Percentiles rank a stretch among this genome's conserved stretches.
Conservation (phyloP, 2,329 filamentous ascomycete genomes). For the Claviceps sp. region DNA sequence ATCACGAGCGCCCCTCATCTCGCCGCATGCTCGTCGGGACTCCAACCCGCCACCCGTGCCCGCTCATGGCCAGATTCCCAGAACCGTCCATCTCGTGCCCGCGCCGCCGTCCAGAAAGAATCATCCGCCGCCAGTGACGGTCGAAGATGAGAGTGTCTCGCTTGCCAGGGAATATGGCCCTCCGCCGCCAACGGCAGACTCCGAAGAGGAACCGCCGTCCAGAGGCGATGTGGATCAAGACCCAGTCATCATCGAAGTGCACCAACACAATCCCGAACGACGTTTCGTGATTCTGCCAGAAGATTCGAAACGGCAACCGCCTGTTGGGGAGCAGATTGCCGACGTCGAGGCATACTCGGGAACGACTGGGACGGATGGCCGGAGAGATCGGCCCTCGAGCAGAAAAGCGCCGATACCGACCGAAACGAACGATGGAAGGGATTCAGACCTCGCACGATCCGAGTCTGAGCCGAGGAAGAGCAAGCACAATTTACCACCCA, state of each 20-base stretch:
- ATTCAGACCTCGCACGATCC: constrained; percentile 7
- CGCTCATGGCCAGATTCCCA: constrained; percentile 4
- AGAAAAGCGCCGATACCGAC: not conserved
- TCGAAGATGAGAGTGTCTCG: constrained; percentile 55
- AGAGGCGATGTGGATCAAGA: constrained; percentile 56
- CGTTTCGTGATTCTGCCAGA: constrained; percentile 48
- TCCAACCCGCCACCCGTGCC: constrained; percentile 8
- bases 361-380: not conserved
- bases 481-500: constrained; percentile 28
- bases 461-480: constrained; percentile 17
- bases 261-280: constrained; percentile 46
- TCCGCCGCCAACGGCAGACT: constrained; percentile 12
- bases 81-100: constrained; percentile 6
- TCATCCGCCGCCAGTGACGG: constrained; percentile 48
- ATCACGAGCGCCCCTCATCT: constrained; percentile 10
- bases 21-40: constrained; percentile 7
- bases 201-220: constrained; percentile 42
- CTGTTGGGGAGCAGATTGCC: not conserved
- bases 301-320: constrained; percentile 7
- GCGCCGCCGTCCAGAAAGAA: constrained; percentile 11
- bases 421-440: not conserved
- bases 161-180: constrained; percentile 46
- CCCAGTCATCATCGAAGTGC: constrained; percentile 51
- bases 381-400: not conserved
- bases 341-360: not conserved